phyloP scores from a whole-genome alignment of 192 early-diverging fungal species.

The Coemansia sp. region DNA sequence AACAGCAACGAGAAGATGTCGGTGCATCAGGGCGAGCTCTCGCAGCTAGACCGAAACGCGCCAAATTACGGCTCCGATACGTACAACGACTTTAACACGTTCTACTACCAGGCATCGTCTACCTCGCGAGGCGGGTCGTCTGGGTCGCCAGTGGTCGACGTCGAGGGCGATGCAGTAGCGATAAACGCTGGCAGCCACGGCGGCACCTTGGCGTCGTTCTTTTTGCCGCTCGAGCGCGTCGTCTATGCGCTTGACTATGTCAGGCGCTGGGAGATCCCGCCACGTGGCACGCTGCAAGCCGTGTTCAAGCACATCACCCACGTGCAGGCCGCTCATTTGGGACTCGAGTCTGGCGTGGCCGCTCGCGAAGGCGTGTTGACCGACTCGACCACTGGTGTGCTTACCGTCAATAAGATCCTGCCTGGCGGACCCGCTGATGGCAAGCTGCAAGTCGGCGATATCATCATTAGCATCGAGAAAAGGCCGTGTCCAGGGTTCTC shows the following conservation, averaged over 20 bases:
- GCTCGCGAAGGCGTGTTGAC: slow-evolving; percentile 61
- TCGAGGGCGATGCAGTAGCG: slow-evolving; percentile 76
- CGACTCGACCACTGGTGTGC: slow-evolving; percentile 67
- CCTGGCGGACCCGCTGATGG: slow-evolving; percentile 73
- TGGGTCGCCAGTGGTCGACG: slow-evolving; percentile 75
- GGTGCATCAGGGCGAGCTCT: slow-evolving; percentile 73
- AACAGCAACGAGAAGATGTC: slow-evolving; percentile 78
- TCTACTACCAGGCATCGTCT: slow-evolving; percentile 76
- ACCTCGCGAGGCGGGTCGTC: slow-evolving; percentile 68
- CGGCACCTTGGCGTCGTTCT: slow-evolving; percentile 60
- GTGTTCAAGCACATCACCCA: slow-evolving; percentile 70
- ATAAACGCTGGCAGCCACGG: slow-evolving; percentile 61
- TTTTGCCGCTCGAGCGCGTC: slow-evolving; percentile 72
- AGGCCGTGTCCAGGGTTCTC: slow-evolving; percentile 66
- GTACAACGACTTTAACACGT: slow-evolving; percentile 77
- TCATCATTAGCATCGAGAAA: slow-evolving; percentile 64
- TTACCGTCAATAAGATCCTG: slow-evolving; percentile 64
- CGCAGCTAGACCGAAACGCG: slow-evolving; percentile 70
- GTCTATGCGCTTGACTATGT: slow-evolving; percentile 65
- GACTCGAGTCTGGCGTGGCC: slow-evolving; percentile 5
- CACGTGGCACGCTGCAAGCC: slow-evolving; percentile 77
- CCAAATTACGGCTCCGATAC: slow-evolving; percentile 58
- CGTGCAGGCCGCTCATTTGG: slow-evolving; percentile 34
- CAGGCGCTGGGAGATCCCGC: slow-evolving; percentile 57
- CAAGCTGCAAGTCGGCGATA: slow-evolving; percentile 67